Percentiles rank a stretch among this genome's conserved stretches.
These are phyloP conservation scores for Pseudocercospora ulei DNA, from an alignment of 2,329 filamentous ascomycete species.

Conservation along the genomic window DNA sequence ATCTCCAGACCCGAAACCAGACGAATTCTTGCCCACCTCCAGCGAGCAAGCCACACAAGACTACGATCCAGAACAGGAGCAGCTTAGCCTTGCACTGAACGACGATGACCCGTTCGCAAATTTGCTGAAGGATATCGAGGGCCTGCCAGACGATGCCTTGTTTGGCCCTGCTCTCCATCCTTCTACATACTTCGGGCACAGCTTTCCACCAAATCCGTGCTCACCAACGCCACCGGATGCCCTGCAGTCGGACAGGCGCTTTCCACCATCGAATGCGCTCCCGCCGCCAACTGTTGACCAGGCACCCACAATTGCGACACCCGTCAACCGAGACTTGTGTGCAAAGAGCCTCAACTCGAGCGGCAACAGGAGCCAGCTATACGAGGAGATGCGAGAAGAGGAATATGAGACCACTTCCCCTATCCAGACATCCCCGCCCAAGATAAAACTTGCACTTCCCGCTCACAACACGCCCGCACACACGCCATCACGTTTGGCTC, in stretches of 20 bases:
- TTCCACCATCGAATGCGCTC: no score
- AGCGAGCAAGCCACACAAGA: background rate
- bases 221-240: background rate
- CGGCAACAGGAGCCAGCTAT: constrained; percentile 13
- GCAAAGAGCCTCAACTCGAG: constrained; percentile 10
- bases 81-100: background rate
- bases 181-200: background rate
- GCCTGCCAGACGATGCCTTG: background rate
- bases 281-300: background rate
- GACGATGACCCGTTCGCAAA: constrained; percentile 3
- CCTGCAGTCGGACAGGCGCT: background rate
- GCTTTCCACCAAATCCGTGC: constrained; percentile 6
- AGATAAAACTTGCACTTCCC: background rate
- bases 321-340: background rate
- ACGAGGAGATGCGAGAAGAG: constrained; percentile 21
- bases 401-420: constrained; percentile 7
- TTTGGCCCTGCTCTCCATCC: background rate
- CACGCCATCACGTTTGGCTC: background rate
- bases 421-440: background rate
- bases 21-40: background rate
- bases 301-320: background rate
- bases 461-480: background rate
- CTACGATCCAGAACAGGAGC: background rate
- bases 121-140: constrained; percentile 9
- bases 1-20: background rate